Evolutionary conservation across 164 flowering plant genomes (phyloP).

Genomic region (Annona cherimola): DNA sequence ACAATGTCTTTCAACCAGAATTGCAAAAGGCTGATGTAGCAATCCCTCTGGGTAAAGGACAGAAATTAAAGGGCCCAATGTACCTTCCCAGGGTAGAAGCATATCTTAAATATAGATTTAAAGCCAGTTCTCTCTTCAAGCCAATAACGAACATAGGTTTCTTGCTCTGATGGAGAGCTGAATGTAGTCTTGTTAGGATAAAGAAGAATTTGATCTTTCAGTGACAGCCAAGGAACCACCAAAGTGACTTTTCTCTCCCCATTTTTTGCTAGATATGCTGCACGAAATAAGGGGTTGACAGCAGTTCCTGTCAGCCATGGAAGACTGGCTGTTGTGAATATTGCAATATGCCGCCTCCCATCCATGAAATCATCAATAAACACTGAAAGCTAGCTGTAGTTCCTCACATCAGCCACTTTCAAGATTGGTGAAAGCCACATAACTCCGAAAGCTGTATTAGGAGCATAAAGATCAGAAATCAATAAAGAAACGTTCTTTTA

Average conservation of each 20-base stretch:
- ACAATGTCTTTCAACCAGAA: too few species aligned
- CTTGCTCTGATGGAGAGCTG: conserved; percentile 66
- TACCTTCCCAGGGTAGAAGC: conserved; percentile 93
- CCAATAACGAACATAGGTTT: conserved; percentile 69
- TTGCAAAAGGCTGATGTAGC: too few species aligned
- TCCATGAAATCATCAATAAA: conserved; percentile 37
- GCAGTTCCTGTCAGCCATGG: conserved; percentile 99
- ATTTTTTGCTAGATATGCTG: conserved; percentile 81
- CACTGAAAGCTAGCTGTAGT: neutral
- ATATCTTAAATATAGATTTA: conserved; percentile 41
- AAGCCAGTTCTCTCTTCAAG: conserved; percentile 74
- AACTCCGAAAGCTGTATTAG: neutral
- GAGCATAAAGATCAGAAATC: neutral
- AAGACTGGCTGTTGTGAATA: conserved; percentile 93
- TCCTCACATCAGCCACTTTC: neutral
- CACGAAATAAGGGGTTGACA: conserved; percentile 95
- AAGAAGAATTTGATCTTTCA: conserved; percentile 66
- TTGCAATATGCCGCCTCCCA: conserved; percentile 65
- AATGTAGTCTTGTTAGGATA: conserved; percentile 63
- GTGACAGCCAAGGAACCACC: conserved; percentile 90
- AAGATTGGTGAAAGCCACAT: neutral
- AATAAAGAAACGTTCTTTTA: neutral
- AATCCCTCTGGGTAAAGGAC: too few species aligned
- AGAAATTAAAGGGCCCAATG: neutral
- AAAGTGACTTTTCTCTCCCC: conserved; percentile 61